These are phyloP conservation scores for Multifurca ochricompacta DNA, from an alignment of 768 basidiomycete genomes.

Conservation along the genomic window DNA sequence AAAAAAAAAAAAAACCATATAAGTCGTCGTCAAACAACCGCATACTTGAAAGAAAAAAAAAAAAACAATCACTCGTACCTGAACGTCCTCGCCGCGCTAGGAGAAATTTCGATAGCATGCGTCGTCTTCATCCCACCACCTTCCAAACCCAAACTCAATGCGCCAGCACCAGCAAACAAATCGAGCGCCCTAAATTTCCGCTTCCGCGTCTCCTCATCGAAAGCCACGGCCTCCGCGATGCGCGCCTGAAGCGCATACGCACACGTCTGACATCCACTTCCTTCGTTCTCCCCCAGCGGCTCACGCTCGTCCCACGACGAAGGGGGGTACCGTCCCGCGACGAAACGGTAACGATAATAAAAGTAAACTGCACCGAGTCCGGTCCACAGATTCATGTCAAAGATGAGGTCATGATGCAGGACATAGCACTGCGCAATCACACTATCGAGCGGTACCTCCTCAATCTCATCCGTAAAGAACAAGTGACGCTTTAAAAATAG, in stretches of 20 bases:
- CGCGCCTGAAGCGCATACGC: constrained; percentile 23
- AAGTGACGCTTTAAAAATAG: constrained; percentile 44
- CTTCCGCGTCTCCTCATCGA: constrained; percentile 25
- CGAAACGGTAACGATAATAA: constrained; percentile 49
- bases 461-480: constrained; percentile 46
- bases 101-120: constrained; percentile 66
- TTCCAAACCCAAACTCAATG: constrained; percentile 54
- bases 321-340: constrained; percentile 15
- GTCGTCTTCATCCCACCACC: constrained; percentile 50
- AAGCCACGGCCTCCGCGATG: constrained; percentile 21
- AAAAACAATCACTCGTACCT: constrained; percentile 33
- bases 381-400: constrained; percentile 17
- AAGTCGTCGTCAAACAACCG: constrained; percentile 2
- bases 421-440: constrained; percentile 46
- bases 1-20: not conserved
- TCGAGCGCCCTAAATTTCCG: constrained; percentile 31
- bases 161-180: constrained; percentile 44
- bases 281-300: constrained; percentile 29
- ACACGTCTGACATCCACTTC: constrained; percentile 44
- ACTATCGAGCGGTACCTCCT: constrained; percentile 28
- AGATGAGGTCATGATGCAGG: constrained; percentile 30
- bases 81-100: constrained; percentile 63
- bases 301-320: constrained; percentile 31
- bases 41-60: too few relatives aligned
- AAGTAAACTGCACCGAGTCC: constrained; percentile 39